Evolutionary conservation across 495 filamentous ascomycete species (phyloP), one percentile per base, ranked within the genome.

Genomic region (Talaromyces trachyspermus): DNA sequence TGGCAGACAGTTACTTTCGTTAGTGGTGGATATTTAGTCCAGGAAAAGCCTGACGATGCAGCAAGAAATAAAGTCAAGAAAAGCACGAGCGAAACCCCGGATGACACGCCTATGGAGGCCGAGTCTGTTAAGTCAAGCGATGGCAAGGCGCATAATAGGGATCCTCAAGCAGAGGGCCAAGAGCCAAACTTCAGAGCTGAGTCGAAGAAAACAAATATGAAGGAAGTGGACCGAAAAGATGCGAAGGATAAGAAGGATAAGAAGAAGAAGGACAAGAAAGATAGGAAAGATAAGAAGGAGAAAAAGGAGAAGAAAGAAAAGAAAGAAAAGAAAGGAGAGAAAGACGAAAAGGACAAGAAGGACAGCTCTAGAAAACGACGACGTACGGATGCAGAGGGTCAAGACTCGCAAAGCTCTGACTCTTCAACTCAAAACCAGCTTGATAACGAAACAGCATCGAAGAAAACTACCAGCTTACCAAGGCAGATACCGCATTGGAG

Each of bases 1-100:
- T 84, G 79, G 67, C 87, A 85, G 10, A 68, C 72, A 18, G 83
- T 92, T 62, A 74, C 76, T 38, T 97, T 96, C 61, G 83, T 97
- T 19, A 77, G 71, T 43, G 91, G 86, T 35, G 89, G 89, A 2
- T 75, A 86, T 42, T 61, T 95, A 50, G 80, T 83, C 25, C 86
- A 86, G 32, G 84, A 89, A 50, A 75, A 77, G 52, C 69, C 70
- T 41, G 53, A 63, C 41, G 59, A 37, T 12, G 27, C 29, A 26
- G 42, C 40, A 38, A 50, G 36, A 35, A 9, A 20, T 10, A 36
- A 46, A 29, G 19, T 8, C 27, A 24, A 51, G 19, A 46, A 51
- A 24, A 49, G 6, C 22, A 40, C 24, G 41, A 43, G n/a, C 15
- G 64, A 18, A 27, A 26, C 35, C 22, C 50, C 45, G 17, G 25